These are phyloP conservation scores for Ormosia emarginata DNA, from an alignment of 306 rosid species.

Conservation along the genomic window DNA sequence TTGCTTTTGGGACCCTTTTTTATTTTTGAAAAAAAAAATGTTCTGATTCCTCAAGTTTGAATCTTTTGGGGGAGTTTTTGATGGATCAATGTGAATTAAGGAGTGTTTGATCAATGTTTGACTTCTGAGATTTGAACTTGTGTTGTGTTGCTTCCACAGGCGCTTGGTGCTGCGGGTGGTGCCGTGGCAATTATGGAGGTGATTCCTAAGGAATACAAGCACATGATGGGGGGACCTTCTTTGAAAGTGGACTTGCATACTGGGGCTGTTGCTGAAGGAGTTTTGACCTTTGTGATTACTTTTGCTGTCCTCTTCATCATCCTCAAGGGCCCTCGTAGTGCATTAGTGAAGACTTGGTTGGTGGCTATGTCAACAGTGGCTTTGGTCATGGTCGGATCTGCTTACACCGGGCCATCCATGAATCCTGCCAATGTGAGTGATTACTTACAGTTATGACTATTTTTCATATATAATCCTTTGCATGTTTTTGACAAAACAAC, in stretches of 20 bases:
- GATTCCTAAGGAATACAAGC: slow-evolving; percentile 61
- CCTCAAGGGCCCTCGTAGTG: slow-evolving; percentile 72
- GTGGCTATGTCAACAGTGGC: slow-evolving; percentile 54
- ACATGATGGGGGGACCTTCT: slow-evolving; percentile 81
- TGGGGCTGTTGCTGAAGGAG: slow-evolving; percentile 79
- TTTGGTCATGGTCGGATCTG: slow-evolving; percentile 56
- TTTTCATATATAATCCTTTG: not conserved
- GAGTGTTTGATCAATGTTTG: slow-evolving; percentile 2
- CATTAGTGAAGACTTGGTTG: slow-evolving; percentile 56
- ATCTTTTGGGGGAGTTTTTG: not conserved
- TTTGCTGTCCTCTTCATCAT: slow-evolving; percentile 65
- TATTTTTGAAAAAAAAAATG: not conserved
- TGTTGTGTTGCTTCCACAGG: slow-evolving; percentile 33
- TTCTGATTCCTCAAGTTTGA: not conserved
- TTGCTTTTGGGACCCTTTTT: not conserved
- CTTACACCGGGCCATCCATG: slow-evolving; percentile 86
- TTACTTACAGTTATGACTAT: not conserved
- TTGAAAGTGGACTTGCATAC: slow-evolving; percentile 82
- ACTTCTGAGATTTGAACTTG: not conserved
- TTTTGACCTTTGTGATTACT: slow-evolving; percentile 68
- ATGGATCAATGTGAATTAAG: not conserved
- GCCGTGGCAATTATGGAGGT: slow-evolving; percentile 69
- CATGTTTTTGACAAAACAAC: not conserved
- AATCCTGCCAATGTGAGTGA: slow-evolving; percentile 88
- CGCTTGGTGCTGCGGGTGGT: slow-evolving; percentile 84